phyloP scores from a whole-genome alignment of 495 filamentous ascomycete genomes.

The Penicillium riverlandense region DNA sequence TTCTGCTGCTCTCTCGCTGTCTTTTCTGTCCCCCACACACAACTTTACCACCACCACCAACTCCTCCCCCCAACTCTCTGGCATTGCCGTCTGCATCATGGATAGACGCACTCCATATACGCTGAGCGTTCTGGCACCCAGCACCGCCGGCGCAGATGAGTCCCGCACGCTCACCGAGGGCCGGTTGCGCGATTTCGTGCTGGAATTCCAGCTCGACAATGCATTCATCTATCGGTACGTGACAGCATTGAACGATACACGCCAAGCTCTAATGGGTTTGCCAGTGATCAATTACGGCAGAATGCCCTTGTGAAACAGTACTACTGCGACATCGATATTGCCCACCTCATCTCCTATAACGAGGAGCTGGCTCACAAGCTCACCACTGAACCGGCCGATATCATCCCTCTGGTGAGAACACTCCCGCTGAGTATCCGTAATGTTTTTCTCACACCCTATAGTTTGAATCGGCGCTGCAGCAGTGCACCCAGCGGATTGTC shows the following conservation, averaged over 20 bases:
- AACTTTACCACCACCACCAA: conserved; percentile 23
- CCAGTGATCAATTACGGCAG: conserved; percentile 89
- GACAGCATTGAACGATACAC: neutral
- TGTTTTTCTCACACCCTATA: conserved; percentile 27
- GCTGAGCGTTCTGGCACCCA: conserved; percentile 67
- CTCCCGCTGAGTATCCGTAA: neutral
- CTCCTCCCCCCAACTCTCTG: conserved; percentile 10
- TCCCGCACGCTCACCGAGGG: conserved; percentile 48
- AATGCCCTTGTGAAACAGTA: conserved; percentile 94
- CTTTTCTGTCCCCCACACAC: conserved; percentile 10
- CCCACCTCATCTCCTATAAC: conserved; percentile 92
- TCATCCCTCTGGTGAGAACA: conserved; percentile 74
- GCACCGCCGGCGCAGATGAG: conserved; percentile 55
- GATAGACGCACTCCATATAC: conserved; percentile 84
- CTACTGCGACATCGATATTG: conserved; percentile 95
- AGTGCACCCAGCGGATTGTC: conserved; percentile 88
- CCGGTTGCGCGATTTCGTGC: conserved; percentile 67
- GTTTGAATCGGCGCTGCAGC: conserved; percentile 87
- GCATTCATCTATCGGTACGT: conserved; percentile 86
- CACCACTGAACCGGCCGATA: conserved; percentile 82
- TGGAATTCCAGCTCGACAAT: conserved; percentile 93
- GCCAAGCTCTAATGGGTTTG: conserved; percentile 4
- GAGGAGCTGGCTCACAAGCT: conserved; percentile 92
- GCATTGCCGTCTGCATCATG: conserved; percentile 45
- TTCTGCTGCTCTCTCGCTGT: too few relatives aligned